A percentile compares a stretch with the other conserved stretches of the same genome.
Evolutionary conservation across 495 filamentous ascomycete genomes (phyloP).

Genomic region (Hyaloscypha variabilis): DNA sequence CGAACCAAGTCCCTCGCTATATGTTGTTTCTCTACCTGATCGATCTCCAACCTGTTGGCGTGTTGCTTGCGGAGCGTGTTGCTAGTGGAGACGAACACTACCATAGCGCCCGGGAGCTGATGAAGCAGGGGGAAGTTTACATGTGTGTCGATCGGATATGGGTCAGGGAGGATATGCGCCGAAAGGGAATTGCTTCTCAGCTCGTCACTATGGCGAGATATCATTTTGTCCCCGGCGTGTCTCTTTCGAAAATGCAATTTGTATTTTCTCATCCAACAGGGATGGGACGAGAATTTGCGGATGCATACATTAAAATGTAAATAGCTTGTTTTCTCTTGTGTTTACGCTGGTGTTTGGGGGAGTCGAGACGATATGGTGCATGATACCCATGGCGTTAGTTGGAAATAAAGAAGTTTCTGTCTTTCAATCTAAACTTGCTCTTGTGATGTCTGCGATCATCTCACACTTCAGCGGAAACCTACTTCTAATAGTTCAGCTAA

Average conservation of each 20-base stretch:
- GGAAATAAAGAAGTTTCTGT: too few species aligned
- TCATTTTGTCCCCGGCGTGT: constrained; percentile 17
- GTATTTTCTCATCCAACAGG: constrained; percentile 20
- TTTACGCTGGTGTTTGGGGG: too few species aligned
- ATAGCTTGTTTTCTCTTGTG: too few species aligned
- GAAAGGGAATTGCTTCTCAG: constrained; percentile 16
- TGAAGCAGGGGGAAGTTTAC: not conserved
- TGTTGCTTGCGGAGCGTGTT: constrained; percentile 18
- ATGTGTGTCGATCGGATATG: constrained; percentile 29
- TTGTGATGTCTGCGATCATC: too few species aligned
- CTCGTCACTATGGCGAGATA: constrained; percentile 21
- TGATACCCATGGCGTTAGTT: too few species aligned
- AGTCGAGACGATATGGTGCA: too few species aligned
- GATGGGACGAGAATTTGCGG: constrained; percentile 20
- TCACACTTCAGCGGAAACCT: too few species aligned
- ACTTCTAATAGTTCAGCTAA: too few species aligned
- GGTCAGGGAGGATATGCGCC: constrained; percentile 4
- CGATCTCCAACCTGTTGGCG: not conserved
- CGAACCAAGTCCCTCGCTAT: constrained; percentile 13
- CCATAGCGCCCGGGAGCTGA: not conserved
- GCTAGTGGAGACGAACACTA: not conserved
- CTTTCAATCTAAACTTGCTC: too few species aligned
- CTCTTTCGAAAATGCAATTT: constrained; percentile 8
- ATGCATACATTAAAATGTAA: not conserved
- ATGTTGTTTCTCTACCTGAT: constrained; percentile 23